These are phyloP conservation scores for Monosporascus sp. DNA, from an alignment of 2,329 filamentous ascomycete genomes.

Conservation along the genomic window DNA sequence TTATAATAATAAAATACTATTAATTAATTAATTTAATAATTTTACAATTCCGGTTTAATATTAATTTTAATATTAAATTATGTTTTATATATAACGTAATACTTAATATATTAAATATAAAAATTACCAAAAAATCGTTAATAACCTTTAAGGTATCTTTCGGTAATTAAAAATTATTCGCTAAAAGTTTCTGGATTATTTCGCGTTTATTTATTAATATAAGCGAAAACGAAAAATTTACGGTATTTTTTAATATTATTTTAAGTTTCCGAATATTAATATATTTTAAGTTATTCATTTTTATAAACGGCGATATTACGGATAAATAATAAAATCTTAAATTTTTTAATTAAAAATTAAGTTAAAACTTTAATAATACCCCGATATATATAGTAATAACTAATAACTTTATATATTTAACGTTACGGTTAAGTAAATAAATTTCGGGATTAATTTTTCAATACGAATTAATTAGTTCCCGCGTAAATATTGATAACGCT, in stretches of 20 bases:
- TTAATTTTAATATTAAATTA: no score
- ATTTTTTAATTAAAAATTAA: neutral
- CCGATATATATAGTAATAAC: neutral
- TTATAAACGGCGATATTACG: neutral
- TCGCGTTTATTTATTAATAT: neutral
- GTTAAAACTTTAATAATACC: neutral
- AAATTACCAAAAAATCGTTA: neutral
- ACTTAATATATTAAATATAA: neutral
- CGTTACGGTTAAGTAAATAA: neutral
- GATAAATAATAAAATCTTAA: neutral
- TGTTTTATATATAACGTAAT: no score
- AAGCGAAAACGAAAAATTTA: neutral
- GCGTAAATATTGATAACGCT: neutral
- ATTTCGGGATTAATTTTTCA: slow-evolving; percentile 6
- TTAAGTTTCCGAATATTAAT: neutral
- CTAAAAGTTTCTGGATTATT: neutral
- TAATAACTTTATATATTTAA: neutral
- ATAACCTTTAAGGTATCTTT: neutral
- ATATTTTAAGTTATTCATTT: neutral
- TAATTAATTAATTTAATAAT: no score
- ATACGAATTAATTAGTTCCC: slow-evolving; percentile 13
- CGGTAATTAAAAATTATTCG: neutral
- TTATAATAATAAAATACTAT: no score
- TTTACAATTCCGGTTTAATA: no score
- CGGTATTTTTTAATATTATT: neutral